phyloP scores from a whole-genome alignment of 1,139 yeast species.

The Williopsis jadinii region DNA sequence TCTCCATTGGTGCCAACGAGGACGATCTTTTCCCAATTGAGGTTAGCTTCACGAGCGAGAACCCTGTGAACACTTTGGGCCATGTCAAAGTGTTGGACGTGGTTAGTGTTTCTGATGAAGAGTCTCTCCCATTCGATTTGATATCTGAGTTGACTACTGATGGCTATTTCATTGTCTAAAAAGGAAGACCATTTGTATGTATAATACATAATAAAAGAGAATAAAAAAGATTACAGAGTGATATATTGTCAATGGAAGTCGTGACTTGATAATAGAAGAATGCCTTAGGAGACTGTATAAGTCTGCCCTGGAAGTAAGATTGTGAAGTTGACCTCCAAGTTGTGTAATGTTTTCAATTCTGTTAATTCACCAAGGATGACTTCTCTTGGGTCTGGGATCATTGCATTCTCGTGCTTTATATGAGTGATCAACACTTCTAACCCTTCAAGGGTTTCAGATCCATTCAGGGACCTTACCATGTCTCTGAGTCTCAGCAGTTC shows the following conservation, averaged over 20 bases:
- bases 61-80: slow-evolving; percentile 34
- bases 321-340: slow-evolving; percentile 39
- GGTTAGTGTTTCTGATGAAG: slow-evolving; percentile 29
- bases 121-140: slow-evolving; percentile 65
- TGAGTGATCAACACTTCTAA: slow-evolving; percentile 62
- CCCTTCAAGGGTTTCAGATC: slow-evolving; percentile 31
- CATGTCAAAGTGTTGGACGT: slow-evolving; percentile 40
- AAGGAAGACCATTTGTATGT: no score
- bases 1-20: slow-evolving; percentile 70
- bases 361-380: slow-evolving; percentile 42
- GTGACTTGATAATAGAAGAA: background rate
- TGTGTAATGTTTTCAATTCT: slow-evolving; percentile 29
- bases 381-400: slow-evolving; percentile 44
- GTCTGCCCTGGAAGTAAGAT: slow-evolving; percentile 49
- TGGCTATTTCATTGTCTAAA: slow-evolving; percentile 52
- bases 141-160: slow-evolving; percentile 57
- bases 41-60: slow-evolving; percentile 32
- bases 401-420: slow-evolving; percentile 47
- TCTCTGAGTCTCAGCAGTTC: slow-evolving; percentile 35
- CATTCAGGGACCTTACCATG: slow-evolving; percentile 1
- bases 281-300: slow-evolving; percentile 14
- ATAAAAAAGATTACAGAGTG: background rate
- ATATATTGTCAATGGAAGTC: background rate
- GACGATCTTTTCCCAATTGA: slow-evolving; percentile 88
- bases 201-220: no score